Percentiles rank a stretch among this genome's conserved stretches.
Evolutionary conservation across 2,329 filamentous ascomycete genomes (phyloP).

Genomic region (Pseudomassariella vexata): DNA sequence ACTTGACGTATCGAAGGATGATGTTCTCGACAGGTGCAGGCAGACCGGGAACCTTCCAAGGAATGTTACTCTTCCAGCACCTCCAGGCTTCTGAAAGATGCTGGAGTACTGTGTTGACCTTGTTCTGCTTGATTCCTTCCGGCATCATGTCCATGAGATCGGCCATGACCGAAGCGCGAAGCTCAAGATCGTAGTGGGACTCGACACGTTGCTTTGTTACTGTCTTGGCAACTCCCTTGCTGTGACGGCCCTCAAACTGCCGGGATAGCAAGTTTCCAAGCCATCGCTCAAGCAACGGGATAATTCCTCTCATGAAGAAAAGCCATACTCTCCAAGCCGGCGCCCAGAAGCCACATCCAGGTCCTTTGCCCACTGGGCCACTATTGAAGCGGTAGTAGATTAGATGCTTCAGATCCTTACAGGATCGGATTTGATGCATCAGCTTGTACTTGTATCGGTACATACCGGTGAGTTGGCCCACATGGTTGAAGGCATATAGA

Average conservation of each 20-base stretch:
- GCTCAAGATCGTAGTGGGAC: slow-evolving; percentile 95
- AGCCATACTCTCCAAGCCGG: slow-evolving; percentile 98
- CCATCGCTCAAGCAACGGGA: slow-evolving; percentile 93
- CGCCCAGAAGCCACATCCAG: slow-evolving; percentile 98
- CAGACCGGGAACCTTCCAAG: slow-evolving; percentile 96
- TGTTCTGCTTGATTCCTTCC: slow-evolving; percentile 98
- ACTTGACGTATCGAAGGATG: slow-evolving; percentile 96
- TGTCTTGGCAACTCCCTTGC: slow-evolving; percentile 97
- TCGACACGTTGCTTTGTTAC: slow-evolving; percentile 99
- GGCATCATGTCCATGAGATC: slow-evolving; percentile 99
- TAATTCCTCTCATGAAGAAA: slow-evolving; percentile 98
- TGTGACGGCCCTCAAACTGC: slow-evolving; percentile 97
- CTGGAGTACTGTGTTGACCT: slow-evolving; percentile 95
- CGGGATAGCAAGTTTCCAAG: slow-evolving; percentile 92
- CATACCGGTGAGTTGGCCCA: slow-evolving; percentile 97
- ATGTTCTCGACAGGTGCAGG: slow-evolving; percentile 98
- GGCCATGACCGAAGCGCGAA: slow-evolving; percentile 96
- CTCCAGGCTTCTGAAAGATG: slow-evolving; percentile 98
- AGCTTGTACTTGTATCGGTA: slow-evolving; percentile 99
- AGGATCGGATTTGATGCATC: slow-evolving; percentile 99
- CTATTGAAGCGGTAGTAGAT: slow-evolving; percentile 99
- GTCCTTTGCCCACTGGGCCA: slow-evolving; percentile 92
- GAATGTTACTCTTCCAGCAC: slow-evolving; percentile 99
- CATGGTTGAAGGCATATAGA: slow-evolving; percentile 98
- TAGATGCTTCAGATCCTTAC: slow-evolving; percentile 97